phyloP scores from a whole-genome alignment of 768 basidiomycete species.

The Calocybe gangraenosa region DNA sequence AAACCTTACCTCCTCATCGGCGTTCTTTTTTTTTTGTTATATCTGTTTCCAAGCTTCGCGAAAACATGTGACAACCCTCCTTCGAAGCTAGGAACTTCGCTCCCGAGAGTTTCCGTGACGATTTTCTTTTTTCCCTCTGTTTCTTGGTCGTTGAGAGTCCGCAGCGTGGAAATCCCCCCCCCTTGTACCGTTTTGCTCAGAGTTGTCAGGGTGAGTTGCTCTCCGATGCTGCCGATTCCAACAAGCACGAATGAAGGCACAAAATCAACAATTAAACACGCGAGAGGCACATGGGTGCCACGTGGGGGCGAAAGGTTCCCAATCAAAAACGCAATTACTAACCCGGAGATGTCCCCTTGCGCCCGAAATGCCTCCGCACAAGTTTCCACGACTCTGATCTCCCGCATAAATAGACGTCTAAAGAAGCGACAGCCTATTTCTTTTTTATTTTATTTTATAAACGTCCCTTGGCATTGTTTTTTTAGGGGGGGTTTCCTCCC shows the following conservation, averaged over 20 bases:
- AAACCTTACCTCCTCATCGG: background rate
- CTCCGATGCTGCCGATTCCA: conserved; percentile 18
- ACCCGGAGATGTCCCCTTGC: conserved; percentile 35
- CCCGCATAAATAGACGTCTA: conserved; percentile 29
- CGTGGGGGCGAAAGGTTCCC: conserved; percentile 18
- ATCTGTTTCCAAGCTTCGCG: background rate
- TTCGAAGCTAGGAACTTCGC: background rate
- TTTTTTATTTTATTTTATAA: conserved; percentile 9
- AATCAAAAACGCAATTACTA: conserved; percentile 19
- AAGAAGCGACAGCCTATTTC: conserved; percentile 27
- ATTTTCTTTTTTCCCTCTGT: background rate
- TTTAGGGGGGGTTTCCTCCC: no score
- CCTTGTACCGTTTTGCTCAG: no score
- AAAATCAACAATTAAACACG: conserved; percentile 7
- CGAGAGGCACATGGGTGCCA: conserved; percentile 32
- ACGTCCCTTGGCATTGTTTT: no score
- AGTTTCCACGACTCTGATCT: conserved; percentile 35
- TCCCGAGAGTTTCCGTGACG: background rate
- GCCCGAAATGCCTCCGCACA: conserved; percentile 35
- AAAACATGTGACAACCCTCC: background rate
- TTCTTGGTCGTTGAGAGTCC: background rate
- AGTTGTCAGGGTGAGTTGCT: conserved; percentile 18
- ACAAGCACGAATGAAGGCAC: conserved; percentile 1
- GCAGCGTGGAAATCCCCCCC: no score
- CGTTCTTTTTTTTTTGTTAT: background rate